These are phyloP conservation scores for Penicillium waksmanii DNA, from an alignment of 495 filamentous ascomycete species.

Conservation along the genomic window DNA sequence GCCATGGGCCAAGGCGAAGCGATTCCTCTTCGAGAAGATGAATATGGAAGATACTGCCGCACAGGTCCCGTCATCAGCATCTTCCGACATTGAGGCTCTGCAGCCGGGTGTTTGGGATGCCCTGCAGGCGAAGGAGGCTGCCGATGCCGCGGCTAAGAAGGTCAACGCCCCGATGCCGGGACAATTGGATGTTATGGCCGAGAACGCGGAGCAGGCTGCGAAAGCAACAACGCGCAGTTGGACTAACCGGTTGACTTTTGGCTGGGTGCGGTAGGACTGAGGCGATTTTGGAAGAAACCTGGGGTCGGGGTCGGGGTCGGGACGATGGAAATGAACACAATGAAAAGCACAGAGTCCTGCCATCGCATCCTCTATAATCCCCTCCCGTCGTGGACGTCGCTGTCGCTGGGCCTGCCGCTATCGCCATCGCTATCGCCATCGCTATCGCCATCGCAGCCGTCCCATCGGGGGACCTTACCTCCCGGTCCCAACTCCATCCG, in stretches of 20 bases:
- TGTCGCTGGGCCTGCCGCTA: no score
- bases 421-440: no score
- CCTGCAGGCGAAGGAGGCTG: slow-evolving; percentile 36
- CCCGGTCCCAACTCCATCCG: no score
- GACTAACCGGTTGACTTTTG: slow-evolving; percentile 46
- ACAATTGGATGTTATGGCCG: slow-evolving; percentile 45
- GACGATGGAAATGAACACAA: no score
- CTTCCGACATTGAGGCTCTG: slow-evolving; percentile 10
- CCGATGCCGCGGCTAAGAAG: slow-evolving; percentile 24
- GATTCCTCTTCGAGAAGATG: slow-evolving; percentile 49
- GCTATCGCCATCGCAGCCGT: no score
- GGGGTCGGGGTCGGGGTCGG: no score
- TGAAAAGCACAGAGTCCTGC: no score
- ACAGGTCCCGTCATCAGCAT: slow-evolving; percentile 15
- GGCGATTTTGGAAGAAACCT: neutral
- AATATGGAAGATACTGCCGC: slow-evolving; percentile 48
- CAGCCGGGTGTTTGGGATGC: slow-evolving; percentile 43
- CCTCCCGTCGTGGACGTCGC: no score
- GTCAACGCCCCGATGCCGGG: slow-evolving; percentile 31
- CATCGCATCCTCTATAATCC: no score
- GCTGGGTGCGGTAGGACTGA: slow-evolving; percentile 33
- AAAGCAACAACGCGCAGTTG: slow-evolving; percentile 47
- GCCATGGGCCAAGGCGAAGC: slow-evolving; percentile 49
- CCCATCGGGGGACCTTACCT: no score
- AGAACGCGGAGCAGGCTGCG: slow-evolving; percentile 44